Conservation (phyloP, 371 early-diverging fungal species). For the Nosema muscidifuracis region DNA sequence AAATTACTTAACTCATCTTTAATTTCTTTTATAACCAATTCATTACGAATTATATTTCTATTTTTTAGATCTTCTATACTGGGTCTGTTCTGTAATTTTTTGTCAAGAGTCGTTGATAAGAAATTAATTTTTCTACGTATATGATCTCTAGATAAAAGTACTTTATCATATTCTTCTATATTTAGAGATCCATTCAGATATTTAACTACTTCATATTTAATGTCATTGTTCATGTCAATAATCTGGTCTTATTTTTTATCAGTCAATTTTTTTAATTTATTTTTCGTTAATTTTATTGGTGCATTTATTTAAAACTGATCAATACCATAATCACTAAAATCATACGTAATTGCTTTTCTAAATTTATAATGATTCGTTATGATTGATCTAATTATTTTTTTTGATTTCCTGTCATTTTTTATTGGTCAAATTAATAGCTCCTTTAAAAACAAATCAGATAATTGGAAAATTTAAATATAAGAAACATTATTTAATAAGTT, state of each 20-base stretch:
- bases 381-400: too few relatives aligned
- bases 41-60: conserved; percentile 11
- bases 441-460: too few relatives aligned
- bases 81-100: conserved; percentile 7
- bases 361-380: too few relatives aligned
- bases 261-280: neutral
- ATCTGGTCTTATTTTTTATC: too few relatives aligned
- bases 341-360: too few relatives aligned
- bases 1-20: neutral
- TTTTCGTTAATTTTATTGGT: neutral
- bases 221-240: conserved; percentile 38
- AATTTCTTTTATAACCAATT: neutral
- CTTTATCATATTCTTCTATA: neutral
- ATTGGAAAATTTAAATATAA: too few relatives aligned
- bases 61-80: conserved; percentile 7
- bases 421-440: too few relatives aligned
- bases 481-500: too few relatives aligned
- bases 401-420: too few relatives aligned
- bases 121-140: neutral
- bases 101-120: neutral
- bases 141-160: neutral
- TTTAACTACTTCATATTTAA: conserved; percentile 11
- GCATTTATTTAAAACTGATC: too few relatives aligned
- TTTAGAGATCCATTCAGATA: conserved; percentile 9
- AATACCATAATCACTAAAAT: too few relatives aligned